Evolutionary conservation across 495 filamentous ascomycete genomes (phyloP), one percentile per base, ranked within the genome.

Genomic region (Penicillium waksmanii): DNA sequence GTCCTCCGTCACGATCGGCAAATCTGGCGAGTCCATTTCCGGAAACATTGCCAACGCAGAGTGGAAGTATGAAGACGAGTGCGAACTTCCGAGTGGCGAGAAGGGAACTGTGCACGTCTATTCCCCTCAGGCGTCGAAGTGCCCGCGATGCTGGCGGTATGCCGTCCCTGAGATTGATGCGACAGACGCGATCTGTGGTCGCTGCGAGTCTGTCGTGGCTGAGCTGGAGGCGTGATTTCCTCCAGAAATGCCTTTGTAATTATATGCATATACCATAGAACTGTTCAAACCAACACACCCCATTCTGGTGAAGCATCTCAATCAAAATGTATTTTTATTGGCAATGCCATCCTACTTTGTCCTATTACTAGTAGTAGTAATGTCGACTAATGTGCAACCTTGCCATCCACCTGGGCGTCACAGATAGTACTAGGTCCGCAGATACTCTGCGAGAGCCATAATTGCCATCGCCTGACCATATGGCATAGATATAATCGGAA

Each of bases 111-210:
- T 85, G 12, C 73, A 85, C 68, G 87, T 96, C 11, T 74, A 85
- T 40, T 84, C 87, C n/a, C 86, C 93, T 0, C 77, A 77, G 58
- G 77, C 84, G 4, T 54, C 74, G 44, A 98, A 98, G 67, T 98
- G 94, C 65, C 80, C 84, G 3, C 82, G 94, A 46, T 97, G 95
- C 76, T 97, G 95, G 95, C 84, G 88, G 56, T 96, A 89, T 75
- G 82, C 85, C 13, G 75, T 80, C 34, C 67, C 71, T 97, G 94
- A 73, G 73, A 73, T 52, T 80, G 92, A 64, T 96, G 94, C 72
- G 84, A 88, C 2, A 17, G 19, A 48, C 21, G 21, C 21, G 11
- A 48, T 48, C 6, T 48, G 46, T 27, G 46, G 21, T 54, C 80
- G 92, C 64, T 97, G 93, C 73, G 84, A 88, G 57, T 80, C 85